These are phyloP conservation scores for Kalmusia sp. DNA, from an alignment of 2,329 filamentous ascomycete genomes.

Conservation along the genomic window DNA sequence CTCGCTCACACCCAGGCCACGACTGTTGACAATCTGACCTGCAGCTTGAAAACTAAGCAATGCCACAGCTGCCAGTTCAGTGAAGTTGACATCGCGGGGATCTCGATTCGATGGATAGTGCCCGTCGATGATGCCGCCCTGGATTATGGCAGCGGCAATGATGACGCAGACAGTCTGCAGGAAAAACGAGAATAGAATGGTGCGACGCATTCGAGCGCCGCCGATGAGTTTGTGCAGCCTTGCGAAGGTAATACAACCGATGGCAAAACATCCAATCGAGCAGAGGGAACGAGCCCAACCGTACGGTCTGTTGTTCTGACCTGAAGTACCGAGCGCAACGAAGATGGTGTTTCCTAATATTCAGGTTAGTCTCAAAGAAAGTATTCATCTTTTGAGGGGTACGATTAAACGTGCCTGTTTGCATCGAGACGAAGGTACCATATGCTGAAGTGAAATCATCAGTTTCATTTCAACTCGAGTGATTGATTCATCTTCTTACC, in stretches of 20 bases:
- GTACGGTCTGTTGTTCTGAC: constrained; percentile 39
- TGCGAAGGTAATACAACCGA: constrained; percentile 37
- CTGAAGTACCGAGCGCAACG: constrained; percentile 64
- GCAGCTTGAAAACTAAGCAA: constrained; percentile 61
- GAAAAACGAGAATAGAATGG: constrained; percentile 59
- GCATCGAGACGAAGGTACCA: constrained; percentile 57
- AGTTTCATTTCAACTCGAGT: neutral
- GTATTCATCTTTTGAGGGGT: neutral
- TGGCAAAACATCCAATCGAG: constrained; percentile 10
- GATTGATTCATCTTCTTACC: neutral
- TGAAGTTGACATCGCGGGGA: neutral
- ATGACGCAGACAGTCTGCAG: constrained; percentile 60
- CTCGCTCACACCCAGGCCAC: constrained; percentile 60
- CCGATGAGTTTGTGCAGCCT: constrained; percentile 59
- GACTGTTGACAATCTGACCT: constrained; percentile 60
- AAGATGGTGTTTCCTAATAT: constrained; percentile 67
- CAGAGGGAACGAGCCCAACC: constrained; percentile 10
- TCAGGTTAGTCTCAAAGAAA: neutral
- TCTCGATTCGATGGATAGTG: neutral
- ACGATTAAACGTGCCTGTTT: constrained; percentile 52
- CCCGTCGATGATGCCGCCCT: constrained; percentile 3
- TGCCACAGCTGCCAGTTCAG: constrained; percentile 51
- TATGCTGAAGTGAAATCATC: neutral
- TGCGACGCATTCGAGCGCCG: constrained; percentile 56
- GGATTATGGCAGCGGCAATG: constrained; percentile 57